A percentile compares a stretch with the other conserved stretches of the same genome.
Evolutionary conservation across 225 moss, liverwort and hornwort genomes (phyloP).

Genomic region (Climacium dendroides): DNA sequence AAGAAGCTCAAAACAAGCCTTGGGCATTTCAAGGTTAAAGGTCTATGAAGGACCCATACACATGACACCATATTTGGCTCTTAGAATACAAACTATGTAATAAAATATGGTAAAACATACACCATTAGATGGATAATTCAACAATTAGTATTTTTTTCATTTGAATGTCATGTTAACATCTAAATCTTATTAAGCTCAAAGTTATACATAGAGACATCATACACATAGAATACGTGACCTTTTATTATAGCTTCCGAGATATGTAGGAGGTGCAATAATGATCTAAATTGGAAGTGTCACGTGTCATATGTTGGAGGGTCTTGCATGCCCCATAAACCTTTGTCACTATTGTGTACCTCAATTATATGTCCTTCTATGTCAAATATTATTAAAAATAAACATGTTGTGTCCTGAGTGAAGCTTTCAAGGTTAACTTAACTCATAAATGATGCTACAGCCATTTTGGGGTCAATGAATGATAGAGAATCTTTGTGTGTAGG

Average conservation of each 20-base stretch:
- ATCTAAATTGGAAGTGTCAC: not conserved
- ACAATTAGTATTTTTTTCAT: not conserved
- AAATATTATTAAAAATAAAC: not conserved
- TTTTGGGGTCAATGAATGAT: no score
- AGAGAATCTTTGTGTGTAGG: no score
- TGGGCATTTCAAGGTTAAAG: no score
- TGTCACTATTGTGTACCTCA: not conserved
- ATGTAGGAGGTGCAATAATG: not conserved
- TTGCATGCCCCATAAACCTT: not conserved
- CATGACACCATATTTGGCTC: not conserved
- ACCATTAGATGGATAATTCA: not conserved
- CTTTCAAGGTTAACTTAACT: no score
- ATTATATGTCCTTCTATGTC: not conserved
- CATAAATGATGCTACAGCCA: no score
- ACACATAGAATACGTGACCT: no score
- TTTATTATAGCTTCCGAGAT: not conserved
- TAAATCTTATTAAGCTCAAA: not conserved
- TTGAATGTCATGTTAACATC: not conserved
- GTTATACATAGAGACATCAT: no score
- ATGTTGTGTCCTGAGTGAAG: fast-evolving
- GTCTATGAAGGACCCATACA: fast-evolving
- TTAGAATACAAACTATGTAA: no score
- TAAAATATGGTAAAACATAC: not conserved
- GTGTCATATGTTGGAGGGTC: fast-evolving
- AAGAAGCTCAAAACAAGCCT: no score